A percentile compares a stretch with the other conserved stretches of the same genome.
phyloP scores from a whole-genome alignment of 768 basidiomycete genomes.

The Glaciozyma antarctica region DNA sequence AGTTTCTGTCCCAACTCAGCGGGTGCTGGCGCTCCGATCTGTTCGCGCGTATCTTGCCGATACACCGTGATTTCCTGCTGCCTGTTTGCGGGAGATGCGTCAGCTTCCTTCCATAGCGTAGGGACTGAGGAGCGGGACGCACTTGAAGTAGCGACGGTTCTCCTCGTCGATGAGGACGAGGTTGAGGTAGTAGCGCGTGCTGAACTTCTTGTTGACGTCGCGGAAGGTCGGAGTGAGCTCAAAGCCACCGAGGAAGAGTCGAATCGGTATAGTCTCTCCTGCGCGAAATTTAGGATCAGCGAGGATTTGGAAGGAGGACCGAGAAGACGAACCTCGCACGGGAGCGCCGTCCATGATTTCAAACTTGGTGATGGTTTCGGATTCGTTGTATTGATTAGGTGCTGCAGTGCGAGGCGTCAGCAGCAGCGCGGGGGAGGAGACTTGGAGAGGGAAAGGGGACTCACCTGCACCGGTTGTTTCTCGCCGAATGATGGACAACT shows the following conservation, averaged over 20 bases:
- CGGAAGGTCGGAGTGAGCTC: conserved; percentile 98
- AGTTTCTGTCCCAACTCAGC: conserved; percentile 3
- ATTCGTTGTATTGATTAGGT: conserved; percentile 99
- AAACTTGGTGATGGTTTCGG: conserved; percentile 97
- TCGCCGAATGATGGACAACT: conserved; percentile 90
- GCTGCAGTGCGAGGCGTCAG: conserved; percentile 40
- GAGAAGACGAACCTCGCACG: conserved; percentile 57
- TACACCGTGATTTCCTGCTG: conserved; percentile 33
- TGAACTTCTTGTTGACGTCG: conserved; percentile 99
- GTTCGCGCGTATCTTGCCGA: conserved; percentile 16
- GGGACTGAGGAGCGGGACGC: neutral
- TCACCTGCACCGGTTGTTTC: conserved; percentile 77
- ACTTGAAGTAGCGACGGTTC: conserved; percentile 91
- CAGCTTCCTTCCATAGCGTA: neutral
- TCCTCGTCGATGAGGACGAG: conserved; percentile 96
- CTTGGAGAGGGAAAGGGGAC: neutral
- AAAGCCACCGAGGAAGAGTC: conserved; percentile 93
- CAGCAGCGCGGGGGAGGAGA: neutral
- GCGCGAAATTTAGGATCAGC: neutral
- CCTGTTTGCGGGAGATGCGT: neutral
- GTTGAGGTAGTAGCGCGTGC: conserved; percentile 91
- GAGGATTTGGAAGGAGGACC: neutral
- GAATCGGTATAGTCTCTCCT: conserved; percentile 98
- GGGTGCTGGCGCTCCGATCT: neutral
- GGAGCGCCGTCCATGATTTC: conserved; percentile 99